Evolutionary conservation across 2,329 filamentous ascomycete genomes (phyloP), one percentile per base, ranked within the genome.

Genomic region (Aspergillus sp.): DNA sequence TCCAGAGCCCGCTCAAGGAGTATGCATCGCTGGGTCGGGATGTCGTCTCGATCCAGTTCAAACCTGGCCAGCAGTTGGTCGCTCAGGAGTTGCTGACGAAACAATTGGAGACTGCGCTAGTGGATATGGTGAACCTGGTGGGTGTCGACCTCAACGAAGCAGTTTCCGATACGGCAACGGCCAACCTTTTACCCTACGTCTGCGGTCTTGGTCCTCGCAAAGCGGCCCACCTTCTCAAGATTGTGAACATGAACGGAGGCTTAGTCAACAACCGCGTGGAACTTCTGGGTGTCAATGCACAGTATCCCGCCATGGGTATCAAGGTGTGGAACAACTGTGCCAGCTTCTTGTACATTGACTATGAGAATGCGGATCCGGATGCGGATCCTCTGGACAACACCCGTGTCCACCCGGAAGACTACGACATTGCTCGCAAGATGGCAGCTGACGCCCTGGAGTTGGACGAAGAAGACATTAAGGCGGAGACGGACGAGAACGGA

Each of bases 401-500:
- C 42, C 87, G 93, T 74, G 90, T 98, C 15, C 93, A 98, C 62
- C 93, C 93, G 1, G 93, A 98, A 73, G 93, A 98, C 65, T 98
- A 98, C 68, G 93, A 98, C 58, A 84, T 98, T 52, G 93, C 90
- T 43, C 88, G 91, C 58, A 98, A 98, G 72, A 97, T 98, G 85
- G 93, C 93, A 17, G 93, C 93, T 3, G 93, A 98, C 74, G 93
- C 93, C 13, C 76, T 98, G 43, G 91, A 96, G 65, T 78, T 98
- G 56, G 93, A 98, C 59, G 93, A 98, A 70, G 93, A 98, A 73
- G 93, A 98, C 61, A 89, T 98, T 64, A 94, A 95, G 69, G 89
- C 87, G 1, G 90, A 97, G 71, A 86, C 86, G 4, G 88, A 95
- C 55, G 89, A 96, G 62, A 88, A 90, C 54, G 93, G 93, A 0